phyloP scores from a whole-genome alignment of 768 basidiomycete genomes.

The Leccinum barrowsii region DNA sequence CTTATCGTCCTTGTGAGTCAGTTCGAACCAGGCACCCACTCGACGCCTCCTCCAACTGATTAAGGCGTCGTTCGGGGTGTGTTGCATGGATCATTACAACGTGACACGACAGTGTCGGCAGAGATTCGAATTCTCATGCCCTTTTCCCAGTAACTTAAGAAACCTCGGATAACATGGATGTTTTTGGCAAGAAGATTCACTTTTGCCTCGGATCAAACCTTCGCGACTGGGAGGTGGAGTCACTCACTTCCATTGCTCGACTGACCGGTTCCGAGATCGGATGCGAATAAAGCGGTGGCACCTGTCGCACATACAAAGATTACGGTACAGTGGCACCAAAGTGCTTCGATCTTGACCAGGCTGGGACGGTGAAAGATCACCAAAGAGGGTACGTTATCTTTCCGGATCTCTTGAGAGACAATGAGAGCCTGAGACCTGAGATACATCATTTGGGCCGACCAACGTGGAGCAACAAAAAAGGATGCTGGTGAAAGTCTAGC shows the following conservation, averaged over 20 bases:
- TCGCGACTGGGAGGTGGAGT: too few species aligned
- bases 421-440: neutral
- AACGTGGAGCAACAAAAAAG: slow-evolving; percentile 5
- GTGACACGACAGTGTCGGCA: slow-evolving; percentile 38
- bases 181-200: too few species aligned
- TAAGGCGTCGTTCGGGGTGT: slow-evolving; percentile 34
- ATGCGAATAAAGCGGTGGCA: slow-evolving; percentile 48
- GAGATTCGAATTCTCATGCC: slow-evolving; percentile 34
- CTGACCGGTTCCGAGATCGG: slow-evolving; percentile 38
- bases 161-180: too few species aligned
- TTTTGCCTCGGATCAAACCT: too few species aligned
- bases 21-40: slow-evolving; percentile 53
- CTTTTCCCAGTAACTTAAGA: slow-evolving; percentile 32
- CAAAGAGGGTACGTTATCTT: slow-evolving; percentile 54
- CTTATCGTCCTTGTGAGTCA: slow-evolving; percentile 44
- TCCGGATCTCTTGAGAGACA: slow-evolving; percentile 35
- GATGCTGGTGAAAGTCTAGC: slow-evolving; percentile 55
- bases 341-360: slow-evolving; percentile 17
- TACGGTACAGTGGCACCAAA: slow-evolving; percentile 37
- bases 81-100: slow-evolving; percentile 38
- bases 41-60: slow-evolving; percentile 45
- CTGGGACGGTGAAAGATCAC: slow-evolving; percentile 37
- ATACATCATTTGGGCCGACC: neutral
- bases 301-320: slow-evolving; percentile 54
- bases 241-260: neutral